phyloP scores from a whole-genome alignment of 2,329 filamentous ascomycete genomes.

The Fusarium globosum region DNA sequence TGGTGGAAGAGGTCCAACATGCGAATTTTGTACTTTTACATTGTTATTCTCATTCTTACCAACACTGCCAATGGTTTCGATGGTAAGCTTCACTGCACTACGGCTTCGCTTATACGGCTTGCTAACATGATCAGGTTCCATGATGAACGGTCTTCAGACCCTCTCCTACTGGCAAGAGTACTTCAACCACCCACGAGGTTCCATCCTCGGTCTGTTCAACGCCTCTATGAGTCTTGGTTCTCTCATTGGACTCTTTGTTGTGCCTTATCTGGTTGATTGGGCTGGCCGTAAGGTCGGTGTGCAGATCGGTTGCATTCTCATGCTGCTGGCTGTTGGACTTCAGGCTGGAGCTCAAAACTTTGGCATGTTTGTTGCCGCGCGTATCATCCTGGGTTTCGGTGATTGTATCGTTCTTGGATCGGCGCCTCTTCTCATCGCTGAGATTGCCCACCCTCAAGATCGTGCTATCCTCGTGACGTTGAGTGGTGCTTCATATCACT shows the following conservation, averaged over 20 bases:
- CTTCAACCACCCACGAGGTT: constrained; percentile 21
- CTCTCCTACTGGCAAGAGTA: constrained; percentile 28
- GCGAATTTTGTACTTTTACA: constrained; percentile 9
- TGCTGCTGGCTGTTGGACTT: constrained; percentile 13
- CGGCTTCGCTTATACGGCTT: rapidly evolving
- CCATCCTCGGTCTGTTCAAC: constrained; percentile 21
- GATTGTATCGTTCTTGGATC: constrained; percentile 7
- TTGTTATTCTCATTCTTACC: constrained; percentile 9
- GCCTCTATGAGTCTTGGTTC: constrained; percentile 30
- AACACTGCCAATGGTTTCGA: constrained; percentile 25
- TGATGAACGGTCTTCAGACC: constrained; percentile 29
- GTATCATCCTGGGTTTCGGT: constrained; percentile 22
- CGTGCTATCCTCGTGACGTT: constrained; percentile 18
- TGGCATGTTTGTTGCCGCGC: constrained; percentile 26
- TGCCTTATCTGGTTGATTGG: constrained; percentile 27
- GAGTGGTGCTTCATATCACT: constrained; percentile 10
- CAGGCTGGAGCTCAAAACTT: constrained; percentile 27
- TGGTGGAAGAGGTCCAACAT: constrained; percentile 22
- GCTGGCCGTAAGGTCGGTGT: constrained; percentile 24
- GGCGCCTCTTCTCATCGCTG: constrained; percentile 13
- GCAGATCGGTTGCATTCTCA: constrained; percentile 12
- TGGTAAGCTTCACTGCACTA: background rate
- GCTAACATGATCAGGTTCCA: background rate
- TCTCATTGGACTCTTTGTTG: constrained; percentile 21
- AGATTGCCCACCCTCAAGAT: constrained; percentile 11